Evolutionary conservation across 129 eudicot genomes (phyloP), one percentile per base, ranked within the genome.

Genomic region (Erigeron canadensis): DNA sequence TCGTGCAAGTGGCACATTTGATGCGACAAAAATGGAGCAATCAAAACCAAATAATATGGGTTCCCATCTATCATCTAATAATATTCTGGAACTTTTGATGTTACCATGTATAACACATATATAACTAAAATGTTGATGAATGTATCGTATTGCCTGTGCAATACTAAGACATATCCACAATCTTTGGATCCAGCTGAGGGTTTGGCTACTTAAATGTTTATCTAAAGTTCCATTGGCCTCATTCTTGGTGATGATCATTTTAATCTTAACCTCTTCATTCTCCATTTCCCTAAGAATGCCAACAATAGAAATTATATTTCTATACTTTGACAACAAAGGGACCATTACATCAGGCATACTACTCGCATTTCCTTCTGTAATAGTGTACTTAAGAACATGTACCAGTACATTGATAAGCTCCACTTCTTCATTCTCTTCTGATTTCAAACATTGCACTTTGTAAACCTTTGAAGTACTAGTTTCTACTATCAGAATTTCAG

Each of bases 21-120:
- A 39, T 11, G 64, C 1, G 8, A 13, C 7, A 4, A 7, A 2
- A 23, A 16, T 53, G 41, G 42, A 56, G 11, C 5, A 16, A 54
- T 41, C 42, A 18, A 70, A 70, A 70, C 75, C 75, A 55, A 9
- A 70, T 17, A 70, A 11, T 18, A 40, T 70, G 4, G 75, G 64
- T 40, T 70, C 50, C 75, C 75, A 70, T 3, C 41, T 21, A 6
- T 70, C 51, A 18, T 55, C 53, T 18, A 70, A 22, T 16, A 55
- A 56, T n/a, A 70, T 70, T 11, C 40, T 40, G 1, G 63, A 70
- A 55, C 74, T 70, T 5, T 54, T 18, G 37, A 70, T 70, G 11
- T 70, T 42, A 13, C 74, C 39, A 39, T 70, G 74, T 16, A 70
- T 70, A 8, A 54, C 64, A 56, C 53, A 8, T 7, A 10, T 8